Base-by-base conservation (phyloP, 352 stramenopile species). In the Salisapilia sapeloensis region DNA sequence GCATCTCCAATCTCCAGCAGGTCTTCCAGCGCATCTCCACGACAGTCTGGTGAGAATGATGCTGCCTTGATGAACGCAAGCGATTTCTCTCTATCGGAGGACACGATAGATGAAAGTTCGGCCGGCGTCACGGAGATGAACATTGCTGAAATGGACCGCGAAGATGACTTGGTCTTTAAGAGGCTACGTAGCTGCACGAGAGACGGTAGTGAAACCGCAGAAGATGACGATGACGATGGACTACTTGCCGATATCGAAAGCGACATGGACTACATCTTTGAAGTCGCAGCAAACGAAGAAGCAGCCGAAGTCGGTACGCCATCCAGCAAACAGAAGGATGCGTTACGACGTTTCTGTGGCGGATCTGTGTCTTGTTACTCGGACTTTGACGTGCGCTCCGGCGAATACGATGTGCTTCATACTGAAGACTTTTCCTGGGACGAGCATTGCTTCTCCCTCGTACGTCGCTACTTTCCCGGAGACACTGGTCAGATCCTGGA, bases 361-460 rank as follows among this genome's bases (percentile, higher is more conserved):
- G 69, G 72, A 14, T 75, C 63, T 11, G 65, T 85, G 19, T 62
- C 84, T 26, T 66, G 71, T 13, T 86, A 91, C 33, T 52, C 60
- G 1, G 76, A 91, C 51, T 91, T 91, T 51, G 72, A 91, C 46
- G 70, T 90, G n/a, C 57, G 59, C 15, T 85, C 72, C 1, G 40
- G 59, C 26, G 62, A 79, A 23, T 87, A 91, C 36, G 62, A 67
- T 24, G 69, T 91, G 40, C 49, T 91, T 18, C 71, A 91, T 39
- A 89, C 76, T 12, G 72, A 91, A 33, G 76, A 91, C 39, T 91
- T 91, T 43, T 82, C 66, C 44, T 91, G 76, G 76, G 76, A 84
- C 34, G 72, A 91, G 44, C 76, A 91, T 39, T 83, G 72, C 36
- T 89, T 89, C 46, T 83, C 76, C 17, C 63, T 89, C 20, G 65